Conservation (phyloP, 768 basidiomycete genomes). For the Kondoa subrosea region DNA sequence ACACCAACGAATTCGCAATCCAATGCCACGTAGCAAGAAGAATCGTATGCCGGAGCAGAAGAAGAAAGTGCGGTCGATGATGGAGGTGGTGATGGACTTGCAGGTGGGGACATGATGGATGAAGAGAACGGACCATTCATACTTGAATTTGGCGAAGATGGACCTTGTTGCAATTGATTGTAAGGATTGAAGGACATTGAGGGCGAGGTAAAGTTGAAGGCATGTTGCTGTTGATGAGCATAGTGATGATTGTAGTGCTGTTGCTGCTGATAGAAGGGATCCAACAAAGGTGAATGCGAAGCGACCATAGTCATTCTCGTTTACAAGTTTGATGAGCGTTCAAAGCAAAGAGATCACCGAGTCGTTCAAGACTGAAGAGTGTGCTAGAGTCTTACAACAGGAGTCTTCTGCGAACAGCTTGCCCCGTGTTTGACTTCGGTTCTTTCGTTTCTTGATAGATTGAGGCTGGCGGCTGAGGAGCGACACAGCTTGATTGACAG, state of each 20-base stretch:
- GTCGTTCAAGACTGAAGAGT: too few species aligned
- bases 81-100: neutral
- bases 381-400: too few species aligned
- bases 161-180: too few species aligned
- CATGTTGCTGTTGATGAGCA: neutral
- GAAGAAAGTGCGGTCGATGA: neutral
- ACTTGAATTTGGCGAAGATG: neutral
- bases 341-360: too few species aligned
- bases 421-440: too few species aligned
- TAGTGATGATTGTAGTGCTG: neutral
- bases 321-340: too few species aligned
- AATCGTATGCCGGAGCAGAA: neutral
- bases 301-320: neutral
- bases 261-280: neutral
- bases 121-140: neutral
- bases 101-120: neutral
- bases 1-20: conserved; percentile 98
- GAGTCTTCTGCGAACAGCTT: too few species aligned
- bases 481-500: too few species aligned
- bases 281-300: neutral
- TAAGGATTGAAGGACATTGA: neutral
- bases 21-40: conserved; percentile 38
- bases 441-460: too few species aligned
- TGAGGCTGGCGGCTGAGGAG: too few species aligned
- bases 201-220: neutral